Evolutionary conservation across 2,329 filamentous ascomycete species (phyloP).

Genomic region (Rhytidhysteron rufulum): DNA sequence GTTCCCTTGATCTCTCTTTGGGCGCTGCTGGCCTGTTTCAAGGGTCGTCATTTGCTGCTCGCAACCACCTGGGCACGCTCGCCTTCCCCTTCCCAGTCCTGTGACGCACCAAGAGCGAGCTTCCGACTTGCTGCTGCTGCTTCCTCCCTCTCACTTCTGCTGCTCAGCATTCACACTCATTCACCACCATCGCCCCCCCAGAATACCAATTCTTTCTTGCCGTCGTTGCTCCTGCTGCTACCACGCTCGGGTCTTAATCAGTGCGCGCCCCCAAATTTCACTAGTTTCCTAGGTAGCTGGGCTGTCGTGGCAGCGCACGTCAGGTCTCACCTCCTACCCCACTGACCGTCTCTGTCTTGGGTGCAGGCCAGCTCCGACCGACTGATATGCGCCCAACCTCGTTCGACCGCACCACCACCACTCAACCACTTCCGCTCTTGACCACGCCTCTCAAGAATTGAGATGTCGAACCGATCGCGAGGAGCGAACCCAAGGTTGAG

Average conservation of each 20-base stretch:
- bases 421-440: constrained; percentile 13
- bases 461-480: constrained; percentile 24
- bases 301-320: not conserved
- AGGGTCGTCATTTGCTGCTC: not conserved
- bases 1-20: too few relatives aligned
- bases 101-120: not conserved
- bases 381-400: constrained; percentile 21
- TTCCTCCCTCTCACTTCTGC: not conserved
- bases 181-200: not conserved
- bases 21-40: too few relatives aligned
- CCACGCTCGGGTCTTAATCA: not conserved
- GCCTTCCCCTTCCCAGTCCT: not conserved
- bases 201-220: not conserved
- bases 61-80: not conserved
- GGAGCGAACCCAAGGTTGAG: constrained; percentile 37
- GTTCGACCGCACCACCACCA: constrained; percentile 5
- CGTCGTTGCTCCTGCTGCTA: not conserved
- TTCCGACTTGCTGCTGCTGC: not conserved
- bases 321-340: not conserved
- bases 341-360: not conserved
- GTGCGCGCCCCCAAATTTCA: not conserved
- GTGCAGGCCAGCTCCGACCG: constrained; percentile 4
- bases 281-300: too few relatives aligned
- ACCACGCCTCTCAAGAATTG: constrained; percentile 8
- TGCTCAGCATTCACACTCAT: not conserved